Base-by-base conservation (phyloP, 2,329 filamentous ascomycete genomes). In the Beauveria varroae region DNA sequence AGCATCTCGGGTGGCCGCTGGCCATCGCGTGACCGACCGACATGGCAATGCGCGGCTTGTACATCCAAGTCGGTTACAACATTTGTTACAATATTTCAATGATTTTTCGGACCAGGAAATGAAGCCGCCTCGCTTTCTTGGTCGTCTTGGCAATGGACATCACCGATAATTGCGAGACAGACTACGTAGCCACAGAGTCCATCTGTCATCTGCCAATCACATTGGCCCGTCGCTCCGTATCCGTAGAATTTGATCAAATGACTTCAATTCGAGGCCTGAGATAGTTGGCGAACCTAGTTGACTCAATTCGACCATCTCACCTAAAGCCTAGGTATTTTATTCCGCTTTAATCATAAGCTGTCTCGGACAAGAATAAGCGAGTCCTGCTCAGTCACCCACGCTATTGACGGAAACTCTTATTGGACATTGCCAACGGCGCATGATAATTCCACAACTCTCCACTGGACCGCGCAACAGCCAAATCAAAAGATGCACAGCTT, bases 401-500 rank as follows among this genome's bases (percentile, higher is more conserved):
- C 30, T 34, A 34, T 14, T 5, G 30, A 14, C 12, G 30, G 30
- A 34, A 34, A 34, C 30, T 34, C 10, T 34, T 34, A 10, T 30
- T 10, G 28, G 28, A 10, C 28, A 30, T 30, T 2, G 28, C 28
- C 28, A 30, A 10, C 28, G 30, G 34, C 8, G n/a, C 50, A 7
- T 16, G 26, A 20, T 9, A 7, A 6, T 53, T 52, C 28, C 28
- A 22, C 3, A 52, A 52, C n/a, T 52, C 20, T 43, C 51, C 51
- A 12, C 34, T 28, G 20, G 22, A 26, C 37, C 10, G 34, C 12
- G 37, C 6, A 41, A 8, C 28, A 28, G 22, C 9, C 41, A 43
- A 20, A 43, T 71, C 64, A 76, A 52, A 75, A 73, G 37, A 76
- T 68, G 63, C 71, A 74, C 34, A 76, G 46, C 64, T 71, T 72